phyloP scores from a whole-genome alignment of 306 rosid genomes.

The Astragalus membranaceus region DNA sequence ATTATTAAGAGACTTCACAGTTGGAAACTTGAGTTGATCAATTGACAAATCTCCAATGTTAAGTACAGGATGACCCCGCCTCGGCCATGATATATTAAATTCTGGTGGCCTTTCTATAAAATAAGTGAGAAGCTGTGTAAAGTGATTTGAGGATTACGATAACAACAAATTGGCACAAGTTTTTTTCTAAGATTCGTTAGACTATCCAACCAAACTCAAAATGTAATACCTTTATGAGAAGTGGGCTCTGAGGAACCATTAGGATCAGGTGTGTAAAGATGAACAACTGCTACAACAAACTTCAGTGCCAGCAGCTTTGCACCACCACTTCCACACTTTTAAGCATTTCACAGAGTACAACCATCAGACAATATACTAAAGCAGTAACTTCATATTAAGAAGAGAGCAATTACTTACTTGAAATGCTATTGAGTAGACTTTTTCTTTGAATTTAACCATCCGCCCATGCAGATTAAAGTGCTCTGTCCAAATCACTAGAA shows the following conservation, averaged over 20 bases:
- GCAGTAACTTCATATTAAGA: too few species aligned
- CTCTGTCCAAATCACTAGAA: slow-evolving; percentile 71
- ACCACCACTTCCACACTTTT: too few species aligned
- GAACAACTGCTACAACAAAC: too few species aligned
- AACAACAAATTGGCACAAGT: slow-evolving; percentile 2
- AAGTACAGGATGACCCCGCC: slow-evolving; percentile 84
- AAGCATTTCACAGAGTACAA: too few species aligned
- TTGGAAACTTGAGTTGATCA: slow-evolving; percentile 81
- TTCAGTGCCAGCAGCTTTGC: too few species aligned
- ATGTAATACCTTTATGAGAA: slow-evolving; percentile 61
- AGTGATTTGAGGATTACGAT: neutral
- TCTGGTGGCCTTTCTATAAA: slow-evolving; percentile 47
- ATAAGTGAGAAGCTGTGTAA: slow-evolving; percentile 16
- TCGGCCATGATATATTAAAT: slow-evolving; percentile 89
- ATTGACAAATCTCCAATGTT: slow-evolving; percentile 71
- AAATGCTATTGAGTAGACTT: too few species aligned
- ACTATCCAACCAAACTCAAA: slow-evolving; percentile 23
- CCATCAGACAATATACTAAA: too few species aligned
- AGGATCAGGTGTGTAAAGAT: too few species aligned
- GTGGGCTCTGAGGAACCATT: too few species aligned
- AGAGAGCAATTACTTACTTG: too few species aligned
- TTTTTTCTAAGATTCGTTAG: slow-evolving; percentile 1
- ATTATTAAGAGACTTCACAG: slow-evolving; percentile 66
- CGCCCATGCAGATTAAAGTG: slow-evolving; percentile 77
- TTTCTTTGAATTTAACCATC: slow-evolving; percentile 80